Percentiles rank a stretch among this genome's conserved stretches.
These are phyloP conservation scores for Herpotrichia juniperi DNA, from an alignment of 2,329 filamentous ascomycete species.

Conservation along the genomic window DNA sequence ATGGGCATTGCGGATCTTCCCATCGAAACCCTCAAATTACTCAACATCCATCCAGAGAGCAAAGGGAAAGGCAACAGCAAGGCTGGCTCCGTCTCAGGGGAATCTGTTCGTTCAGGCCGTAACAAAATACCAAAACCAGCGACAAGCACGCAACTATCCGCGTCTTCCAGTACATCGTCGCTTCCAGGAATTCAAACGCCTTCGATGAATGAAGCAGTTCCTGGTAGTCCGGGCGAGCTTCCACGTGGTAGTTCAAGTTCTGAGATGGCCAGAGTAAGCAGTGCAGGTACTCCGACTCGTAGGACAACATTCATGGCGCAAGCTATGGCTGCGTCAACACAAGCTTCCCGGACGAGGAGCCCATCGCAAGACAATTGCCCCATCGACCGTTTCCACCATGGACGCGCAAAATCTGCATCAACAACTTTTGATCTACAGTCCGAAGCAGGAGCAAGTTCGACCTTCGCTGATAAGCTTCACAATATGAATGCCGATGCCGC, in stretches of 20 bases:
- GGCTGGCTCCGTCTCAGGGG: conserved; percentile 7
- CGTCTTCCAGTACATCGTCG: conserved; percentile 24
- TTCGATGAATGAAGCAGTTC: conserved; percentile 1
- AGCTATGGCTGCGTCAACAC: conserved; percentile 36
- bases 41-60: conserved; percentile 51
- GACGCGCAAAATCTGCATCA: conserved; percentile 22
- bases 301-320: conserved; percentile 39
- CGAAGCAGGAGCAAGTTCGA: conserved; percentile 19
- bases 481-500: conserved; percentile 58
- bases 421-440: conserved; percentile 19
- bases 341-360: conserved; percentile 31
- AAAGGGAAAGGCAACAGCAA: conserved; percentile 33
- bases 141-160: conserved; percentile 20
- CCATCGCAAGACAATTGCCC: background rate
- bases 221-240: conserved; percentile 9
- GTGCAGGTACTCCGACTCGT: conserved; percentile 26
- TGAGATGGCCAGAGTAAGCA: conserved; percentile 13
- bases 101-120: conserved; percentile 14
- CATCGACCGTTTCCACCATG: conserved; percentile 12
- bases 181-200: conserved; percentile 21
- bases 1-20: conserved; percentile 81
- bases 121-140: conserved; percentile 16
- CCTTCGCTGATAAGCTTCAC: conserved; percentile 23
- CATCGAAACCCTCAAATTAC: conserved; percentile 58
- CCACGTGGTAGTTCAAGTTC: conserved; percentile 9